Evolutionary conservation across 345 rosid genomes (phyloP).

Genomic region (Aurinia saxatilis): DNA sequence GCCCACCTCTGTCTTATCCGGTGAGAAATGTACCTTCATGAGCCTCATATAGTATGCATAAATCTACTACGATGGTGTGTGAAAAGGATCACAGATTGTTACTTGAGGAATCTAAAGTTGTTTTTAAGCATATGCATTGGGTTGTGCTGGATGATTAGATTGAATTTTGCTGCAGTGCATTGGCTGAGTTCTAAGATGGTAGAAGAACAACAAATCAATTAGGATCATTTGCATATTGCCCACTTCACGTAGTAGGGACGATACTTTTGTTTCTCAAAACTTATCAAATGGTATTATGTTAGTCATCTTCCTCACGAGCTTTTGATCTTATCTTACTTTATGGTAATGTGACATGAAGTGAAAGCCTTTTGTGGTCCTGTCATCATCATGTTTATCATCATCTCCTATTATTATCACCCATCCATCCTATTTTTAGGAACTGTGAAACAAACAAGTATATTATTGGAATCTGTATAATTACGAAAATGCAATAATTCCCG

Average conservation of each 20-base stretch:
- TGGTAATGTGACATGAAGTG: slow-evolving; percentile 10
- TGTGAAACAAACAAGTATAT: neutral
- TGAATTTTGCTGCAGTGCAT: neutral
- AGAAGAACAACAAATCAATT: neutral
- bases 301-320: slow-evolving; percentile 4
- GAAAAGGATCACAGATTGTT: neutral
- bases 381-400: slow-evolving; percentile 7
- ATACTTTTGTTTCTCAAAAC: neutral
- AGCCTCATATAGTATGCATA: neutral
- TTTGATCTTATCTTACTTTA: slow-evolving; percentile 4
- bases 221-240: neutral
- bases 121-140: neutral
- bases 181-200: neutral
- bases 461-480: slow-evolving; percentile 1
- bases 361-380: neutral
- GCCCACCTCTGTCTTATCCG: neutral
- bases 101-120: neutral
- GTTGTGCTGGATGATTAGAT: neutral
- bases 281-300: neutral
- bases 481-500: slow-evolving; percentile 2
- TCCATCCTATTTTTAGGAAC: neutral
- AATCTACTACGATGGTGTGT: neutral
- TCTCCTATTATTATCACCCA: neutral
- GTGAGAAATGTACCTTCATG: neutral
- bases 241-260: neutral